These are phyloP conservation scores for Apiospora kogelbergensis DNA, from an alignment of 2,329 filamentous ascomycete genomes.

Conservation along the genomic window DNA sequence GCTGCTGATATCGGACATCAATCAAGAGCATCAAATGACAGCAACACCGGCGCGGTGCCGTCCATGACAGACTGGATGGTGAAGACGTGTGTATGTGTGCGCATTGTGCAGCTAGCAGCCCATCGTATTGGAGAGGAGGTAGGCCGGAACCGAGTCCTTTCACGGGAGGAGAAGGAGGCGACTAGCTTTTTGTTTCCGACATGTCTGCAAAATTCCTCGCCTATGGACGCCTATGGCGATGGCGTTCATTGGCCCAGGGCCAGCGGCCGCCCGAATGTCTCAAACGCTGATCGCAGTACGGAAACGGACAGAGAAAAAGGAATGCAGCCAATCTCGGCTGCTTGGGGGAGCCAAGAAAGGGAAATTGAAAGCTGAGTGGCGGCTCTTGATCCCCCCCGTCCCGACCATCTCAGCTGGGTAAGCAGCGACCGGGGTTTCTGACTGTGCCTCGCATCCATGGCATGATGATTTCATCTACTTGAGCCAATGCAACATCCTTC, in stretches of 20 bases:
- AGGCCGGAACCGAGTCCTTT: neutral
- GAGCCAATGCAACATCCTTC: neutral
- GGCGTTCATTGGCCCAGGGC: neutral
- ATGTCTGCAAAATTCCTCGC: neutral
- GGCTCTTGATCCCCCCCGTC: neutral
- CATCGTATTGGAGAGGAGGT: neutral
- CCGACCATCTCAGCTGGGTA: neutral
- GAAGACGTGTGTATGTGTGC: neutral
- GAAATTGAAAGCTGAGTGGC: neutral
- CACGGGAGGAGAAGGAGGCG: neutral
- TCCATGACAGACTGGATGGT: neutral
- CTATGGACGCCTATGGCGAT: neutral
- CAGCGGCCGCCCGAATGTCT: neutral
- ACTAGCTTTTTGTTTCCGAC: conserved; percentile 1
- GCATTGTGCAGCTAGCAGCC: neutral
- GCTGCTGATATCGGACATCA: neutral
- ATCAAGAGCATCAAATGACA: neutral
- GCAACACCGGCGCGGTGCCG: neutral
- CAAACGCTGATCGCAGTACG: neutral
- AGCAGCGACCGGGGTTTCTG: neutral
- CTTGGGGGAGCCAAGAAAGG: neutral
- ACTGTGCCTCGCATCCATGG: neutral
- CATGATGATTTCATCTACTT: neutral
- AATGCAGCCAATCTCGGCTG: neutral
- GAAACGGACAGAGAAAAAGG: conserved; percentile 5